Evolutionary conservation across 305 asterid species (phyloP), one percentile per base, ranked within the genome.

Genomic region (Petunia hybrid): DNA sequence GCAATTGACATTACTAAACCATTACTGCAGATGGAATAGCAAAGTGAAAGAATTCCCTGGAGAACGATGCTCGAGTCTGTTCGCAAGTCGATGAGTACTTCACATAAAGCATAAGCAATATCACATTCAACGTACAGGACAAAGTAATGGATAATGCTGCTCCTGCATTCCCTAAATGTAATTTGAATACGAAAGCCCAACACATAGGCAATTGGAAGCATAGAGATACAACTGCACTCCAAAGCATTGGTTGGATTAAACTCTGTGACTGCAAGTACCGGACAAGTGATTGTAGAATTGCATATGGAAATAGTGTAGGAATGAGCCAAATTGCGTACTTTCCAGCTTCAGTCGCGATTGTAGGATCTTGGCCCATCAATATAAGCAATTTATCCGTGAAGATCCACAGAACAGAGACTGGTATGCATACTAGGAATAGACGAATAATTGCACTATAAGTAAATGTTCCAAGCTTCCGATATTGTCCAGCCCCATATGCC

Each of bases 191-290:
- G 6, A 59, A 59, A 14, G 64, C 64, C 64, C 64, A 8, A 89
- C 82, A 6, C 82, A 88, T 6, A 83, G 5, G 4, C 6, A 59
- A 5, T 5, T 59, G 64, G 35, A 59, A 59, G 22, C 13, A 2
- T 8, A 35, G 14, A 0, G 64, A 13, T 6, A 35, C 64, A 2
- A 35, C 64, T 59, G 92, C 82, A 82, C 89, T 86, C 80, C 83
- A 65, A 35, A 89, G 85, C 90, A 91, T 88, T 2, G 94, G 92
- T 35, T 80, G n/a, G 46, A 88, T 83, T 87, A 91, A 65, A 55
- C 94, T 89, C 86, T 91, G 95, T 38, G 55, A 76, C 56, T 90
- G 95, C 79, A 90, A 82, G 71, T 85, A 89, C 1, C 91, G 91
- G 66, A 89, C 87, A 1, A 89, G 80, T n/a, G 89, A 86, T 80